Evolutionary conservation across 2,329 filamentous ascomycete genomes (phyloP).

Genomic region (Scedosporium boydii): DNA sequence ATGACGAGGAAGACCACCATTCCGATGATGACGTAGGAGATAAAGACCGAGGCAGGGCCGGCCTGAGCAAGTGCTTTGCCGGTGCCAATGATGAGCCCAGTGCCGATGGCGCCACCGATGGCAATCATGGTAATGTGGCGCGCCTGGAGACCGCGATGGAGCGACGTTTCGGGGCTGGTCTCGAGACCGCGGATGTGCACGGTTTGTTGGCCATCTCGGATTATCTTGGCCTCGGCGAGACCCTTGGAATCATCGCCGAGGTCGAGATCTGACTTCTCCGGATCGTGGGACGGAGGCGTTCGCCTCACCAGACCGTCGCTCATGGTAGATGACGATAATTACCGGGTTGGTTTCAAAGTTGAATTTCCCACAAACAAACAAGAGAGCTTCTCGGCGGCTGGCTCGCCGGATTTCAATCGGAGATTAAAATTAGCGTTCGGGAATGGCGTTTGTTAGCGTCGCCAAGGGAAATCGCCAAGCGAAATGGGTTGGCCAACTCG

Average conservation of each 20-base stretch:
- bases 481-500: too few relatives aligned
- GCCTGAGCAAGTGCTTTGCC: constrained; percentile 43
- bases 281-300: neutral
- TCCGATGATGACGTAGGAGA: constrained; percentile 61
- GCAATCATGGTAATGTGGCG: constrained; percentile 53
- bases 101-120: constrained; percentile 66
- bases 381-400: too few relatives aligned
- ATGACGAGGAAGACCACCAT: constrained; percentile 72
- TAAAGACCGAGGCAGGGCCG: constrained; percentile 57
- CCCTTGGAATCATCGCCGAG: neutral
- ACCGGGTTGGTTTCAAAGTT: too few relatives aligned
- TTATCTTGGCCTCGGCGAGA: neutral
- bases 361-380: too few relatives aligned
- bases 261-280: neutral
- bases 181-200: constrained; percentile 37
- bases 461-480: too few relatives aligned
- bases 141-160: constrained; percentile 43
- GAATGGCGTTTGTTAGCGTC: too few relatives aligned
- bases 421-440: too few relatives aligned
- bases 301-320: neutral
- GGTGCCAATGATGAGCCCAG: constrained; percentile 64
- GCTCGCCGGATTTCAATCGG: too few relatives aligned
- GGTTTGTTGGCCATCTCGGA: neutral
- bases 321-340: neutral
- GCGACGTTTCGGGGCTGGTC: constrained; percentile 35